These are phyloP conservation scores for Diaporthe vexans DNA, from an alignment of 2,329 filamentous ascomycete genomes.

Conservation along the genomic window DNA sequence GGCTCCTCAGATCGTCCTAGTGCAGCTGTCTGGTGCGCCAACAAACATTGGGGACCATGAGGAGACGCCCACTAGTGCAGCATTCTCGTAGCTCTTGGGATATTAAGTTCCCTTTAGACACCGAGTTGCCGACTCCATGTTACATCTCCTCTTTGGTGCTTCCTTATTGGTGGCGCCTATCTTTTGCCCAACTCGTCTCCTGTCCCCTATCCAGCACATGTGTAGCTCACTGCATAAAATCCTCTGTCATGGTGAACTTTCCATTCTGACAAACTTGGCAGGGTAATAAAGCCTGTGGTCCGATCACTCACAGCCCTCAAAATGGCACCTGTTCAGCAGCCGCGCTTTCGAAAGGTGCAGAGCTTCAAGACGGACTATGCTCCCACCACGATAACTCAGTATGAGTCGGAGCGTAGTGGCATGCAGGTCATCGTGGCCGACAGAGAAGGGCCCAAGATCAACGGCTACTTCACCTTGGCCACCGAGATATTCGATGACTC, in stretches of 20 bases:
- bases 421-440: conserved; percentile 96
- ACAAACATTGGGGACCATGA: background rate
- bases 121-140: conserved; percentile 17
- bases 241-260: background rate
- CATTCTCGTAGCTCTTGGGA: conserved; percentile 28
- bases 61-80: conserved; percentile 23
- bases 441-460: conserved; percentile 92
- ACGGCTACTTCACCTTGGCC: conserved; percentile 94
- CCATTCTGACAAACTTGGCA: conserved; percentile 44
- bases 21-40: conserved; percentile 17
- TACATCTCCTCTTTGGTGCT: background rate
- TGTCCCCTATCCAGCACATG: conserved; percentile 9
- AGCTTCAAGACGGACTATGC: conserved; percentile 92
- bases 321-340: conserved; percentile 68
- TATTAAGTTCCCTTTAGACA: background rate
- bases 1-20: background rate
- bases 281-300: conserved; percentile 43
- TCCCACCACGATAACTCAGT: conserved; percentile 89
- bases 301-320: conserved; percentile 49
- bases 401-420: conserved; percentile 94
- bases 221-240: background rate
- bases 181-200: conserved; percentile 7
- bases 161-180: background rate
- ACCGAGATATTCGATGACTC: conserved; percentile 99
- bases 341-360: conserved; percentile 86